Percentiles rank a stretch among this genome's conserved stretches.
Conservation (phyloP, 2,329 filamentous ascomycete species). For the Hypoxylon sp. region DNA sequence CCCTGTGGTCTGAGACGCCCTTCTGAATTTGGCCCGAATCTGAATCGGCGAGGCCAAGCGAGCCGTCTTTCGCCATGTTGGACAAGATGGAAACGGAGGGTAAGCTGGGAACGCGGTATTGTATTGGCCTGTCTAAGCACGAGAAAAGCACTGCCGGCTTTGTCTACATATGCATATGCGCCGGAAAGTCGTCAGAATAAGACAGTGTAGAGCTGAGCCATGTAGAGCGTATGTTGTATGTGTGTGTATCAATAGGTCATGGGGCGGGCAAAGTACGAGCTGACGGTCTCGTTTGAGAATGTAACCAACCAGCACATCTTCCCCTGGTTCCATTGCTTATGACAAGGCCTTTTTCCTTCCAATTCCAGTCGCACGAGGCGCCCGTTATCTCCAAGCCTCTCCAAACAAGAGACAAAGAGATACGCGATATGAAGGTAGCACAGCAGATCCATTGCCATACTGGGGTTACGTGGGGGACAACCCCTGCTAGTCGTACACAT, state of each 20-base stretch:
- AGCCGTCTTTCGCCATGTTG: constrained; percentile 17
- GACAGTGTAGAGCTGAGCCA: not conserved
- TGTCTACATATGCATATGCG: not conserved
- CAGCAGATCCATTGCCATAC: constrained; percentile 19
- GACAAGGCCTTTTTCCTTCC: constrained; percentile 12
- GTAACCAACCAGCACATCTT: constrained; percentile 3
- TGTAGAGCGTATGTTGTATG: not conserved
- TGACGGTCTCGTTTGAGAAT: not conserved
- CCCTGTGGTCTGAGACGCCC: constrained; percentile 25
- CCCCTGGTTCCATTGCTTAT: constrained; percentile 1
- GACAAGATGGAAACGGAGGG: not conserved
- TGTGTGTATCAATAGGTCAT: not conserved
- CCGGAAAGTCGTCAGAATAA: too few relatives aligned
- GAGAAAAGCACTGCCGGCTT: not conserved
- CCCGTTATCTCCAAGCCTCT: constrained; percentile 19
- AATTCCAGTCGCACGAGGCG: constrained; percentile 9
- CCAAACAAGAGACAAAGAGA: not conserved
- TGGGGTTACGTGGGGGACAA: constrained; percentile 5
- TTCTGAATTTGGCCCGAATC: constrained; percentile 27
- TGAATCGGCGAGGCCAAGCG: constrained; percentile 11
- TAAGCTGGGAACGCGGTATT: not conserved
- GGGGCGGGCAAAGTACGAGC: not conserved
- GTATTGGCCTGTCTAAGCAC: not conserved
- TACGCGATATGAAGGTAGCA: constrained; percentile 1
- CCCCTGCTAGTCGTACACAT: too few relatives aligned